Evolutionary conservation across 2,329 filamentous ascomycete genomes (phyloP), one percentile per base, ranked within the genome.

Genomic region (Fusarium sp.): DNA sequence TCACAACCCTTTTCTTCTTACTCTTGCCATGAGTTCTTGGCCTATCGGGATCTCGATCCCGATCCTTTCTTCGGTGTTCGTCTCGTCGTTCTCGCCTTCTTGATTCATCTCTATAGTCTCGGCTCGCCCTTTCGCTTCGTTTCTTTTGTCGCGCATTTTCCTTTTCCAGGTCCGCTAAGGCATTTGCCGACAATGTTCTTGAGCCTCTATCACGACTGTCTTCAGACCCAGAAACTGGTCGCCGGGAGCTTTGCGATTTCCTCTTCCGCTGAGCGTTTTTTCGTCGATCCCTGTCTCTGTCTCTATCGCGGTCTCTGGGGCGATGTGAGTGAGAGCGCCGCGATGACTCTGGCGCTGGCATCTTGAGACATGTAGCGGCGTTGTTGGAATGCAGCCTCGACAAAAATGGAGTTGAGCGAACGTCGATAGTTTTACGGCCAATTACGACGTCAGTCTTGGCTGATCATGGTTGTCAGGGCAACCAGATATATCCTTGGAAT

Each of bases 91-190:
- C 62, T 59, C 58, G 62, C 51, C 47, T 83, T 76, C 66, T 80
- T 75, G 67, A 82, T 74, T 66, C 64, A 27, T 63, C 64, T 57
- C 64, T 55, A 6, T 52, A 27, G 31, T 43, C 63, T 60, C 67
- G 47, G 50, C 53, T 53, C 27, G 58, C 64, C 18, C 60, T 58
- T 42, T 70, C 69, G 21, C 58, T 58, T 51, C 69, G 55, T 40
- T 69, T 82, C 65, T 87, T 84, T 25, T 84, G 82, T 20, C 76
- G 76, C 23, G 76, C 74, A 76, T 92, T 90, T 53, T 86, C 79
- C 48, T 87, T 83, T 70, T 93, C 85, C 45, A 94, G 78, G 72
- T 88, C 87, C 14, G 89, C 89, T 47, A 94, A 78, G 7, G 90
- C 88, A 70, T 88, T 86, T 4, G 79, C 75, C 6, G 83, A 85